A percentile compares a stretch with the other conserved stretches of the same genome.
phyloP scores from a whole-genome alignment of 2,329 filamentous ascomycete species.

The Sclerotiophoma versabilis region DNA sequence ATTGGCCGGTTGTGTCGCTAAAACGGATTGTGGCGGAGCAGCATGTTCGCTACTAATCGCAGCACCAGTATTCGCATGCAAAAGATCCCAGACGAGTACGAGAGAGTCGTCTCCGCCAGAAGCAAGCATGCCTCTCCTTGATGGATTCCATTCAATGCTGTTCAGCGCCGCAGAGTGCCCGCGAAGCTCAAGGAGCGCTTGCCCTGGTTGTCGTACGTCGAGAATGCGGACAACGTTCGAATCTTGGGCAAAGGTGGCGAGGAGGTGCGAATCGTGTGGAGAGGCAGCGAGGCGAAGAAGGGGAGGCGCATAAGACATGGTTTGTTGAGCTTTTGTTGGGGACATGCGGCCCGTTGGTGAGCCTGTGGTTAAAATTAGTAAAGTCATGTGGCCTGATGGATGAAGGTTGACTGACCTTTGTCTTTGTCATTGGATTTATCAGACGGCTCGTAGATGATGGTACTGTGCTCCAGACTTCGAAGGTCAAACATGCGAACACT shows the following conservation, averaged over 20 bases:
- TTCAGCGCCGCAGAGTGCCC: slow-evolving; percentile 87
- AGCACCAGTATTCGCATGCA: slow-evolving; percentile 68
- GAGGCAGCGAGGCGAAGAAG: slow-evolving; percentile 85
- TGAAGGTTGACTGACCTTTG: slow-evolving; percentile 46
- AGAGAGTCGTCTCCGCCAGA: slow-evolving; percentile 92
- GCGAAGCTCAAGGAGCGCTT: slow-evolving; percentile 90
- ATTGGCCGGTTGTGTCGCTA: slow-evolving; percentile 36
- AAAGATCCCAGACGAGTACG: slow-evolving; percentile 91
- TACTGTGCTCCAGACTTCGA: slow-evolving; percentile 94
- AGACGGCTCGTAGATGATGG: slow-evolving; percentile 97
- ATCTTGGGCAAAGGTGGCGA: slow-evolving; percentile 96
- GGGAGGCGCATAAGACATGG: slow-evolving; percentile 69
- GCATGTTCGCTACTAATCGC: slow-evolving; percentile 54
- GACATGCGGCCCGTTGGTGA: slow-evolving; percentile 64
- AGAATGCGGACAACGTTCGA: slow-evolving; percentile 92
- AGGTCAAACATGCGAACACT: slow-evolving; percentile 99
- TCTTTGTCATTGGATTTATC: slow-evolving; percentile 70
- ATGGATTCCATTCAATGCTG: slow-evolving; percentile 94
- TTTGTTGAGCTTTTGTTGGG: slow-evolving; percentile 78
- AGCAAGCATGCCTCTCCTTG: slow-evolving; percentile 83
- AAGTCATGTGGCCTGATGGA: background rate
- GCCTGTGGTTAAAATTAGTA: slow-evolving; percentile 36
- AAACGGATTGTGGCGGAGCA: slow-evolving; percentile 34
- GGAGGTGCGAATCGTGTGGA: slow-evolving; percentile 91
- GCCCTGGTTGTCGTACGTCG: slow-evolving; percentile 93